Evolutionary conservation across 2,329 filamentous ascomycete genomes (phyloP).

Genomic region (Talaromyces sp.): DNA sequence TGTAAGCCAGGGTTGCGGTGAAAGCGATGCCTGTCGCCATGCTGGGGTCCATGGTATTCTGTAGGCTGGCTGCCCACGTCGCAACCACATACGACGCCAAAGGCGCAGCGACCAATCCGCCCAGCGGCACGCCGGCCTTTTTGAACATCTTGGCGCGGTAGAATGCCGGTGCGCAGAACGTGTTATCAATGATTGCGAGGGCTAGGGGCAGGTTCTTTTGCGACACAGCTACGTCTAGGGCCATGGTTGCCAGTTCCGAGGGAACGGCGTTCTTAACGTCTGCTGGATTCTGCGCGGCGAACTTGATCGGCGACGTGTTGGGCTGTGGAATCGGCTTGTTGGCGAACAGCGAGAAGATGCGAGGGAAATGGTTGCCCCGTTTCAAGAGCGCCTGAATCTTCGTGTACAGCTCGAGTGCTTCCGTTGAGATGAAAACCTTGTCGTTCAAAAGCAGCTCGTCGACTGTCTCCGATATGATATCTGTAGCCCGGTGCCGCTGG

Average conservation of each 20-base stretch:
- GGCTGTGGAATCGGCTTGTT: constrained; percentile 69
- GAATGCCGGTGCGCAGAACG: constrained; percentile 41
- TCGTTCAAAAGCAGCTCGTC: constrained; percentile 68
- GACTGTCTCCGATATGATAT: constrained; percentile 51
- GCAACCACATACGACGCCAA: constrained; percentile 60
- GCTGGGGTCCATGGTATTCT: constrained; percentile 70
- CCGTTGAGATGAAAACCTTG: constrained; percentile 72
- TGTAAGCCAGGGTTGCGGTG: constrained; percentile 75
- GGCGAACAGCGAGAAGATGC: constrained; percentile 75
- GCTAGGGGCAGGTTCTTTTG: constrained; percentile 73
- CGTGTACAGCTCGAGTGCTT: constrained; percentile 69
- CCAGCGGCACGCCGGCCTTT: constrained; percentile 34
- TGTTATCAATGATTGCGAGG: constrained; percentile 68
- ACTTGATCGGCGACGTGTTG: constrained; percentile 55
- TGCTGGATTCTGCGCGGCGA: constrained; percentile 61
- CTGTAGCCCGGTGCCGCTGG: constrained; percentile 33
- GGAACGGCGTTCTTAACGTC: constrained; percentile 68
- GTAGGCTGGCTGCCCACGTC: constrained; percentile 59
- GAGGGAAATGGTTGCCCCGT: constrained; percentile 70
- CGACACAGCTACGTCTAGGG: constrained; percentile 73
- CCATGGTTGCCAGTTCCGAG: constrained; percentile 62
- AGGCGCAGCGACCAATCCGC: constrained; percentile 33
- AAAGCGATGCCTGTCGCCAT: constrained; percentile 75
- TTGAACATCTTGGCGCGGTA: constrained; percentile 39
- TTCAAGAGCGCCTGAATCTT: constrained; percentile 68